Conservation (phyloP, 2,329 filamentous ascomycete species). For the Epichloe scottii region DNA sequence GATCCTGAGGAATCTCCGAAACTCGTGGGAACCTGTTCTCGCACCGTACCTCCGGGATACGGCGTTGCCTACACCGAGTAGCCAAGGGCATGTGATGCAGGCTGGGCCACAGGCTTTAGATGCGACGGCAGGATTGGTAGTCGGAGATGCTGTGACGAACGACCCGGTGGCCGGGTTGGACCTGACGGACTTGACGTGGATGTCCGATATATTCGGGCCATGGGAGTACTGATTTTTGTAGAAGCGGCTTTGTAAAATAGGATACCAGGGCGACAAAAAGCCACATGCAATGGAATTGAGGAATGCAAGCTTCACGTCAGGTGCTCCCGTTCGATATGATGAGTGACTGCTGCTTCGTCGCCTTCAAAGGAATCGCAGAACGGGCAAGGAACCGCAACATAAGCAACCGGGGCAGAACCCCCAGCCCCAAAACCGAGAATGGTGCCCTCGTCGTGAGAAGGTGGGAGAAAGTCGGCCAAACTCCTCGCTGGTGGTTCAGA, state of each 20-base stretch:
- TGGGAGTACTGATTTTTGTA: conserved; percentile 20
- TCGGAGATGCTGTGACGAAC: conserved; percentile 8
- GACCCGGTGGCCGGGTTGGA: conserved; percentile 16
- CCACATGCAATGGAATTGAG: not conserved
- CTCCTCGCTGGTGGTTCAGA: conserved; percentile 27
- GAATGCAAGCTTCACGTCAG: conserved; percentile 8
- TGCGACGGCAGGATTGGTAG: conserved; percentile 6
- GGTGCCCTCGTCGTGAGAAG: conserved; percentile 18
- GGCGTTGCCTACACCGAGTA: not conserved
- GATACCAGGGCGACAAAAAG: not conserved
- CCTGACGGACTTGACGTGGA: conserved; percentile 24
- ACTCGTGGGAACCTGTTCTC: conserved; percentile 24
- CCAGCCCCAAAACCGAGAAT: conserved; percentile 6
- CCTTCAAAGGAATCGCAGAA: conserved; percentile 56
- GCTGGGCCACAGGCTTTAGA: conserved; percentile 1
- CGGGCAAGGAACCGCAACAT: conserved; percentile 36
- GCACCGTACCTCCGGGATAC: conserved; percentile 13
- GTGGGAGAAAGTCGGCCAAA: conserved; percentile 35
- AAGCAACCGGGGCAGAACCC: not conserved
- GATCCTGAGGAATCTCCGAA: conserved; percentile 22
- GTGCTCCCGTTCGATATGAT: conserved; percentile 43
- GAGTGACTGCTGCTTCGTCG: conserved; percentile 53
- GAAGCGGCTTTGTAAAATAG: not conserved
- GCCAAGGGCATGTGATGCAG: not conserved
- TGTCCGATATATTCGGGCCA: conserved; percentile 25